Evolutionary conservation across 129 eudicot species (phyloP), one percentile per base, ranked within the genome.

Genomic region (Tagetes patula): DNA sequence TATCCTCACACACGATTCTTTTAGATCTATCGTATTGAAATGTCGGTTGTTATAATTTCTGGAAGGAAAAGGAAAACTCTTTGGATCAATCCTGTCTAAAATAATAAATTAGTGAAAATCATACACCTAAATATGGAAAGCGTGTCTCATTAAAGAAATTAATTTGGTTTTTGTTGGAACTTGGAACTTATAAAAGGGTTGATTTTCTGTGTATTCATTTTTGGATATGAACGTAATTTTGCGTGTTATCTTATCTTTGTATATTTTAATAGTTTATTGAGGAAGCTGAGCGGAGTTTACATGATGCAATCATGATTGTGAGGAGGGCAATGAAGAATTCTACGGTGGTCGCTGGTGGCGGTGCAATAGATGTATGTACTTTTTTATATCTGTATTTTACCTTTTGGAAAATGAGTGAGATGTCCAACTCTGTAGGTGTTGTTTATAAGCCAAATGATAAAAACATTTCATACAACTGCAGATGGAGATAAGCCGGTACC

Each of bases 231-330:
- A 6, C 41, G 58, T 56, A 4, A 61, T 36, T 79, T 65, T 10
- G 70, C 67, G 5, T 66, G 30, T 43, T 43, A 8, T 43, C 27
- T 59, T 52, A 9, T 67, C 54, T 20, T 64, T 32, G 10, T 74
- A 10, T 69, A 30, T 32, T 61, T 30, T 64, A 77, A 81, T 67
- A 95, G 99, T 95, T 94, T 78, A 95, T 95, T 67, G 99, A 95
- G 79, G 99, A 95, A 84, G 99, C 99, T 36, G 99, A 90, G 65
- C 86, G 99, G 70, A 95, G 99, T 80, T 87, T 95, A 72, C 99
- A 95, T 84, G 99, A 95, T 85, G 99, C 99, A 39, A 95, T 95
- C 56, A 95, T 95, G 99, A 95, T 95, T 41, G 99, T 95, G 20
- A 84, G 99, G 85, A 86, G 99, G 79, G 99, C 99, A 8, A 62